A percentile compares a stretch with the other conserved stretches of the same genome.
Conservation (phyloP, 169 alveolate genomes). For the Eimeria necatrix region DNA sequence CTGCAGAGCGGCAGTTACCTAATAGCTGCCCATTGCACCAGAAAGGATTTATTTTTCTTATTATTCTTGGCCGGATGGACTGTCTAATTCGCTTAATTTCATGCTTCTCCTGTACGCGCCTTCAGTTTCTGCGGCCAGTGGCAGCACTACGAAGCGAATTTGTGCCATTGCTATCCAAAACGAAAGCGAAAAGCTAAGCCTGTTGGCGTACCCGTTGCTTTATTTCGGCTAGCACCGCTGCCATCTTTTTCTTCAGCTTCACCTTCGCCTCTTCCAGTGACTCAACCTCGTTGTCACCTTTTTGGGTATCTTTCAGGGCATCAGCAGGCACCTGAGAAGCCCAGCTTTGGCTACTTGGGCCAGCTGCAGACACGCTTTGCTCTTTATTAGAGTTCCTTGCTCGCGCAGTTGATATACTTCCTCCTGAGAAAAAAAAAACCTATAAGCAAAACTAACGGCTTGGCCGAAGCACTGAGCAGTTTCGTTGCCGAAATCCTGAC, state of each 20-base stretch:
- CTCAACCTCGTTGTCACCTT: neutral
- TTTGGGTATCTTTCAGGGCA: constrained; percentile 29
- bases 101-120: too few relatives aligned
- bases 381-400: neutral
- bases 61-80: too few relatives aligned
- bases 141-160: too few relatives aligned
- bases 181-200: too few relatives aligned
- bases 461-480: neutral
- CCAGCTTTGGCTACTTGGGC: neutral
- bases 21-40: neutral
- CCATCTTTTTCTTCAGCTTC: constrained; percentile 9
- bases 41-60: too few relatives aligned
- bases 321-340: constrained; percentile 64
- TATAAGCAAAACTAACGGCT: too few relatives aligned
- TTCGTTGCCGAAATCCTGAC: too few relatives aligned
- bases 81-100: too few relatives aligned
- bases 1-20: neutral
- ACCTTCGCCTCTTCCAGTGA: constrained; percentile 56
- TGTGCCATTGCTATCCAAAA: too few relatives aligned
- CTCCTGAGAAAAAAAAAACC: neutral
- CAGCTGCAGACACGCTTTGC: neutral
- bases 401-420: neutral
- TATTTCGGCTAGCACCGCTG: constrained; percentile 47
- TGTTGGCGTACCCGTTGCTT: constrained; percentile 40
- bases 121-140: too few relatives aligned